Conservation (phyloP, 2,329 filamentous ascomycete species). For the Zarea fungicola region DNA sequence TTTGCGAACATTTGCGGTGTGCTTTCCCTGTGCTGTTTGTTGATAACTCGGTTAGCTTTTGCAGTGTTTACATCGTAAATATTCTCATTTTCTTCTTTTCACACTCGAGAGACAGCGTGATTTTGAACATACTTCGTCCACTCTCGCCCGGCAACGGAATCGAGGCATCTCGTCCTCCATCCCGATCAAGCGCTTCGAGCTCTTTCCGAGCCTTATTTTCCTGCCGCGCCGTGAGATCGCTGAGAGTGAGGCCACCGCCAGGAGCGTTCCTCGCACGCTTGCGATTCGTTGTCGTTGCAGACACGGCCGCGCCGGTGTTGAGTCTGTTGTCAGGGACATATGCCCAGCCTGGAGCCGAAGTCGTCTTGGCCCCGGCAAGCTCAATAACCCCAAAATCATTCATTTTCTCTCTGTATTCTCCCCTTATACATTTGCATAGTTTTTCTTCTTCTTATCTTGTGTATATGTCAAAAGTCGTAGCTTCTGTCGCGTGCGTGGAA, state of each 20-base stretch:
- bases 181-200: slow-evolving; percentile 75
- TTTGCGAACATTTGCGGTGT: slow-evolving; percentile 66
- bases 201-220: slow-evolving; percentile 77
- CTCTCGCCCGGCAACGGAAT: slow-evolving; percentile 62
- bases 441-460: neutral
- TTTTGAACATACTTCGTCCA: slow-evolving; percentile 34
- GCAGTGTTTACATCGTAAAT: slow-evolving; percentile 9
- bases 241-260: slow-evolving; percentile 41
- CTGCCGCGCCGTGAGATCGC: slow-evolving; percentile 74
- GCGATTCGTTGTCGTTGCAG: slow-evolving; percentile 42
- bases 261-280: slow-evolving; percentile 65
- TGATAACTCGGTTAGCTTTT: neutral
- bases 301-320: slow-evolving; percentile 46
- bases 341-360: slow-evolving; percentile 79
- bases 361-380: slow-evolving; percentile 64
- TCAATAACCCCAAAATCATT: slow-evolving; percentile 77
- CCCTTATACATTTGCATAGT: neutral
- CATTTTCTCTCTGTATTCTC: slow-evolving; percentile 38
- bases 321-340: slow-evolving; percentile 75
- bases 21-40: slow-evolving; percentile 43
- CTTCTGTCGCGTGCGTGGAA: neutral
- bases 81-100: too few species aligned
- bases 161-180: slow-evolving; percentile 67
- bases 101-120: too few species aligned
- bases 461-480: neutral